Percentiles rank a stretch among this genome's conserved stretches.
Evolutionary conservation across 2,329 filamentous ascomycete species (phyloP).

Genomic region (Cercospora nicotianae): DNA sequence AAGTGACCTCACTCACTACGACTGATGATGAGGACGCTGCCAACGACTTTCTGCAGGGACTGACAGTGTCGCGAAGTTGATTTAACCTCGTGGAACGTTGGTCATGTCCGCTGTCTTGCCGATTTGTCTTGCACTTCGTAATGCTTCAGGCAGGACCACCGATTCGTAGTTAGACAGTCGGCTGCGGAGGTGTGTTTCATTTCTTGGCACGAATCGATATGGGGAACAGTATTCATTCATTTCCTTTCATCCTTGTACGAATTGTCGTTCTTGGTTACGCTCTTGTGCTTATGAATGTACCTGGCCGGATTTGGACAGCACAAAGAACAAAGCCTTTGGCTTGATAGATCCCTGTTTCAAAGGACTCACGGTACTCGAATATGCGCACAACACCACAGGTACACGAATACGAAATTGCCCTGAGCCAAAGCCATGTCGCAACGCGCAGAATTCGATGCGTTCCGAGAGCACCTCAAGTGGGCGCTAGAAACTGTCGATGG

Average conservation of each 20-base stretch:
- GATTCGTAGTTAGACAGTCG: not conserved
- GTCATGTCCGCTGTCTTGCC: not conserved
- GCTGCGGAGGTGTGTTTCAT: not conserved
- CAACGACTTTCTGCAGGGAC: not conserved
- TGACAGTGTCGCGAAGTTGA: slow-evolving; percentile 5
- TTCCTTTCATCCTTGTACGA: not conserved
- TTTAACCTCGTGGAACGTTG: not conserved
- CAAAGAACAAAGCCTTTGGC: not conserved
- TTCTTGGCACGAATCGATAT: not conserved
- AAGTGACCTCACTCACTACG: not conserved
- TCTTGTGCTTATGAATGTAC: not conserved
- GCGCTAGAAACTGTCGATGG: not conserved
- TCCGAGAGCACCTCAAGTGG: not conserved
- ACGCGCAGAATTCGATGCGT: not conserved
- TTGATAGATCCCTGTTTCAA: not conserved
- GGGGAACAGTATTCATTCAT: not conserved
- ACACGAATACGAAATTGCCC: not conserved
- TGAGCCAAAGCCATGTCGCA: not conserved
- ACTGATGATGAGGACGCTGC: not conserved
- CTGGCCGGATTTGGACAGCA: not conserved
- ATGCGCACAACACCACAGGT: not conserved
- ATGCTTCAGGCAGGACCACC: not conserved
- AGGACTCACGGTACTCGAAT: not conserved
- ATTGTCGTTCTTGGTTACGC: not conserved
- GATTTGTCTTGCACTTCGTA: not conserved